These are phyloP conservation scores for Leptographium lundbergii DNA, from an alignment of 2,329 filamentous ascomycete genomes.

Conservation along the genomic window DNA sequence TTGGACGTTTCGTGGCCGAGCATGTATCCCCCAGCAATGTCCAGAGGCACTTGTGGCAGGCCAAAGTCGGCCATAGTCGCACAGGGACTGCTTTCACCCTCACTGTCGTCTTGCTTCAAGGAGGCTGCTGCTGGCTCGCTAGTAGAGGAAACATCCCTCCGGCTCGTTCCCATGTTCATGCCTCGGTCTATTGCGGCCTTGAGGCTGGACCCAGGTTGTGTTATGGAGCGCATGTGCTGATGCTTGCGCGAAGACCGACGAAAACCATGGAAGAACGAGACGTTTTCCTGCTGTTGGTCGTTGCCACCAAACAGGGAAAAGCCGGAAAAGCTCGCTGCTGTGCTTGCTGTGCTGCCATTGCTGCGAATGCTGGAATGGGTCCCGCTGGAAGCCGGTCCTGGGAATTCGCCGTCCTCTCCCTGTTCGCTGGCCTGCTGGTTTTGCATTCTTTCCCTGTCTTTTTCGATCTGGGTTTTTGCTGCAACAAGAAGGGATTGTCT, in stretches of 20 bases:
- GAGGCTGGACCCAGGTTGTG: slow-evolving; percentile 2
- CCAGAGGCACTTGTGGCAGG: not conserved
- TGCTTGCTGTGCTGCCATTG: slow-evolving; percentile 1
- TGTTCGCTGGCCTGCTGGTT: not conserved
- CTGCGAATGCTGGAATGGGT: slow-evolving; percentile 2
- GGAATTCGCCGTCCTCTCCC: not conserved
- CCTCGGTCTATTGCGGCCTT: not conserved
- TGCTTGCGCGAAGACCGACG: not conserved
- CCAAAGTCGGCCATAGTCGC: slow-evolving; percentile 6
- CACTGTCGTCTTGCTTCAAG: not conserved
- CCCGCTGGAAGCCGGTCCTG: not conserved
- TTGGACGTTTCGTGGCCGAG: slow-evolving; percentile 2
- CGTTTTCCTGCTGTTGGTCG: not conserved
- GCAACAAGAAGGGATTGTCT: slow-evolving; percentile 11
- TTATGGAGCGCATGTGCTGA: not conserved
- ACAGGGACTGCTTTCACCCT: not conserved
- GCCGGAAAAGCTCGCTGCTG: not conserved
- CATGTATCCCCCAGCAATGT: slow-evolving; percentile 4
- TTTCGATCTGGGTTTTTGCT: slow-evolving; percentile 8
- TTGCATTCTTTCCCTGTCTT: not conserved
- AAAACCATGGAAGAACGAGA: not conserved
- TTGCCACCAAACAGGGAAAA: not conserved
- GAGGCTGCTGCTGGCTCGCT: not conserved
- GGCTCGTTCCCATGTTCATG: not conserved
- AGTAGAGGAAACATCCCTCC: not conserved